Percentiles rank a stretch among this genome's conserved stretches.
Conservation (phyloP, 1,139 yeast genomes). For the Meyerozyma guilliermondii region DNA sequence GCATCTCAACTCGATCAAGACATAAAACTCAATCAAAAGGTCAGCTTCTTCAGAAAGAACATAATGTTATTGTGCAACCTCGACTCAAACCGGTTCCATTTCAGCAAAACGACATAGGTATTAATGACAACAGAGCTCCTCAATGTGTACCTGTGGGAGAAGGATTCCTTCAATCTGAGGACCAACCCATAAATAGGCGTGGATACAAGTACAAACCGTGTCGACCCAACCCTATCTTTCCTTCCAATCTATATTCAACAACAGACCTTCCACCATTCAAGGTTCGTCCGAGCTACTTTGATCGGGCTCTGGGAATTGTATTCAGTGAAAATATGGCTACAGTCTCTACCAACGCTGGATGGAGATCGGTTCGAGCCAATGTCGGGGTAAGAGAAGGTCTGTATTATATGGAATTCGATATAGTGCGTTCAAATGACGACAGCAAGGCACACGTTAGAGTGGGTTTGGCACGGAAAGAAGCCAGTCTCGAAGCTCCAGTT, state of each 20-base stretch:
- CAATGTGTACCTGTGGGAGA: conserved; percentile 8
- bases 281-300: conserved; percentile 66
- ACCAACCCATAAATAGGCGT: conserved; percentile 71
- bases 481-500: conserved; percentile 89
- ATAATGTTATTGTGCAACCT: conserved; percentile 36
- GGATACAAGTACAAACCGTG: conserved; percentile 84
- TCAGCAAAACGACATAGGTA: conserved; percentile 27
- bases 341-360: conserved; percentile 62
- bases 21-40: conserved; percentile 13
- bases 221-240: conserved; percentile 60
- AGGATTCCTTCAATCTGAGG: conserved; percentile 53
- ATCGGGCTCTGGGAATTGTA: conserved; percentile 59
- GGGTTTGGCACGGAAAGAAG: conserved; percentile 82
- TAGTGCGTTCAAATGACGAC: conserved; percentile 42
- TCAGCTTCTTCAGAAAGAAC: conserved; percentile 20
- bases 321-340: conserved; percentile 38
- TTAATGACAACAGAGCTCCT: conserved; percentile 4
- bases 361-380: conserved; percentile 77
- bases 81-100: conserved; percentile 44
- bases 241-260: conserved; percentile 61
- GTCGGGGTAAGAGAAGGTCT: conserved; percentile 73
- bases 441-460: conserved; percentile 61
- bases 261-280: conserved; percentile 68
- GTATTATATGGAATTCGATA: conserved; percentile 73
- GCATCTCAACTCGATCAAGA: conserved; percentile 24